Conservation (phyloP, 2,329 filamentous ascomycete genomes). For the Phaeophleospora eucalypticola region DNA sequence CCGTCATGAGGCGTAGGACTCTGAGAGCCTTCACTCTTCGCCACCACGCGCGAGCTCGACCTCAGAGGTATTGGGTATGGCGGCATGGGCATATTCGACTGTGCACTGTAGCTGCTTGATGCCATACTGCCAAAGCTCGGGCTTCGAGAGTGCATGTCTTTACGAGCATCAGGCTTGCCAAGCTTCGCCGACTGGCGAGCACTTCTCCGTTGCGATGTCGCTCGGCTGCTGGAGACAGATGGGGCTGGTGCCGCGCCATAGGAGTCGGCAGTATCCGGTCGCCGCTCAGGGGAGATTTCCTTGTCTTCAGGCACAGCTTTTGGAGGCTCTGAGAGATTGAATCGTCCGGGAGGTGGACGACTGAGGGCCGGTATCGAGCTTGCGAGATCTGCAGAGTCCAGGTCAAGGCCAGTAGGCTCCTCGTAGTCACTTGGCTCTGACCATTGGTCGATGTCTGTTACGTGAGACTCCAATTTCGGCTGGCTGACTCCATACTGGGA, state of each 20-base stretch:
- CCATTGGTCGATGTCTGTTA: conserved; percentile 25
- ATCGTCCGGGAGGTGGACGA: conserved; percentile 27
- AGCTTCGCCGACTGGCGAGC: conserved; percentile 20
- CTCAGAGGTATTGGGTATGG: conserved; percentile 90
- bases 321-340: conserved; percentile 29
- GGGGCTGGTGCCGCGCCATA: conserved; percentile 31
- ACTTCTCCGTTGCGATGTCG: conserved; percentile 22
- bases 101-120: conserved; percentile 34
- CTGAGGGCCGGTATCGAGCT: conserved; percentile 25
- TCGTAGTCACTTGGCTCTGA: conserved; percentile 29
- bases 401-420: conserved; percentile 17
- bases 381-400: conserved; percentile 26
- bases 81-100: conserved; percentile 45
- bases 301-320: conserved; percentile 34
- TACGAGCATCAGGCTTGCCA: conserved; percentile 13
- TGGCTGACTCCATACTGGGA: conserved; percentile 33
- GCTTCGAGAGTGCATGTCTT: conserved; percentile 53
- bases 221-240: conserved; percentile 30
- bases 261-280: conserved; percentile 30
- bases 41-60: conserved; percentile 76
- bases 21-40: conserved; percentile 69
- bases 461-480: conserved; percentile 14
- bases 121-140: conserved; percentile 57
- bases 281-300: conserved; percentile 32
- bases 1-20: conserved; percentile 64